A percentile compares a stretch with the other conserved stretches of the same genome.
Evolutionary conservation across 108 stramenopile species (phyloP).

Genomic region (Epithemia pelagica): DNA sequence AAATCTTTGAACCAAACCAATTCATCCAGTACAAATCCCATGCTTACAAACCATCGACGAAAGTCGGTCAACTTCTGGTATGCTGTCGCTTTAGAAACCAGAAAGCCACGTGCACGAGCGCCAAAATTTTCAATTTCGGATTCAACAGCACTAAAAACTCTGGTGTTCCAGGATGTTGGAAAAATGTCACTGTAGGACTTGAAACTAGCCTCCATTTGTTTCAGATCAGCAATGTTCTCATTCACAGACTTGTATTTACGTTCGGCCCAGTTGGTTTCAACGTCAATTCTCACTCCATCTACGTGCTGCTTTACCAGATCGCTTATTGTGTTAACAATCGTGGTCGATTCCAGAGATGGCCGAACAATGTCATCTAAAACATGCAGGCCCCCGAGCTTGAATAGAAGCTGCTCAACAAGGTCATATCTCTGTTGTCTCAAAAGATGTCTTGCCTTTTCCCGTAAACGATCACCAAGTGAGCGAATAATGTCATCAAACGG

Average conservation of each 20-base stretch:
- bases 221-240: constrained; percentile 35
- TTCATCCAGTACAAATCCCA: constrained; percentile 49
- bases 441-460: not conserved
- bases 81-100: constrained; percentile 29
- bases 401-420: not conserved
- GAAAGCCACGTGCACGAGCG: constrained; percentile 22
- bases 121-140: constrained; percentile 35
- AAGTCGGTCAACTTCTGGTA: constrained; percentile 39
- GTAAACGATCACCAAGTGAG: not conserved
- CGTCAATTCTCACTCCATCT: constrained; percentile 32
- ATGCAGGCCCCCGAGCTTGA: not conserved
- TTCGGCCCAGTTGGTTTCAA: constrained; percentile 37
- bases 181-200: constrained; percentile 39
- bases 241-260: constrained; percentile 50
- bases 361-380: not conserved
- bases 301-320: constrained; percentile 32
- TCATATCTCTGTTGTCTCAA: not conserved
- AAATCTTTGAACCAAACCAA: constrained; percentile 35
- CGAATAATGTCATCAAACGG: not conserved
- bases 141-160: constrained; percentile 34
- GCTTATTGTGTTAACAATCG: constrained; percentile 10
- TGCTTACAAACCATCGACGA: constrained; percentile 36
- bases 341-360: not conserved
- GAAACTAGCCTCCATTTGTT: constrained; percentile 40
- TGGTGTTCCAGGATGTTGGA: constrained; percentile 41